Evolutionary conservation across 352 stramenopile genomes (phyloP).

Genomic region (Pythium folliculosum): DNA sequence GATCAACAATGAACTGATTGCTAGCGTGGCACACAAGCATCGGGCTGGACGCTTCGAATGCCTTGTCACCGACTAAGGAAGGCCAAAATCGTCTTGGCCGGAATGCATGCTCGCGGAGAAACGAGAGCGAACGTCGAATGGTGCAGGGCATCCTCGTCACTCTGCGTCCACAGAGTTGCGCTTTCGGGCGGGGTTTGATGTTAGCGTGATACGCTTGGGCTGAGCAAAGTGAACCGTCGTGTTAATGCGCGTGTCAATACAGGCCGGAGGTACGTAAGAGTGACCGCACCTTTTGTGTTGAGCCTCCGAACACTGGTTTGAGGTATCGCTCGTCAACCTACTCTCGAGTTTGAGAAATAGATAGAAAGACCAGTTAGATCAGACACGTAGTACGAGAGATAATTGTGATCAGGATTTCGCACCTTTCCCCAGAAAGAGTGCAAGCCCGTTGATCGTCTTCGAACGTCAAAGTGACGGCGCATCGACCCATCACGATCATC

Average conservation of each 20-base stretch:
- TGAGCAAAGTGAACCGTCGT: not conserved
- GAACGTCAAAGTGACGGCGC: constrained; percentile 28
- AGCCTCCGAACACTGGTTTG: constrained; percentile 67
- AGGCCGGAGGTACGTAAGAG: not conserved
- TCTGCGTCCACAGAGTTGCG: constrained; percentile 25
- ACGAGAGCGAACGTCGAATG: not conserved
- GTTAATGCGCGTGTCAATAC: not conserved
- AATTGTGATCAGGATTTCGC: not conserved
- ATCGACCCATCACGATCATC: constrained; percentile 16
- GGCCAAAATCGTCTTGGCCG: no score
- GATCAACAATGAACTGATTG: no score
- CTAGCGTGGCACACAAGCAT: no score
- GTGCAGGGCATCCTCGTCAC: not conserved
- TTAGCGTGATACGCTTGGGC: constrained; percentile 20
- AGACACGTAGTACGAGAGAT: constrained; percentile 4
- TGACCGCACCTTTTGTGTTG: constrained; percentile 28
- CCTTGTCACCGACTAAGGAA: no score
- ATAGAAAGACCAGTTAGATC: not conserved
- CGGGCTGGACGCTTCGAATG: no score
- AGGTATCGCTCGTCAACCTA: constrained; percentile 70
- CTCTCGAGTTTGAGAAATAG: no score
- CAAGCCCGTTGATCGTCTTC: constrained; percentile 36
- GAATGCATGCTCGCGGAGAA: no score
- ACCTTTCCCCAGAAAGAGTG: constrained; percentile 74
- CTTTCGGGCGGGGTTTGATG: constrained; percentile 8